Conservation (phyloP, 768 basidiomycete species). For the Clitopilus hobsonii region DNA sequence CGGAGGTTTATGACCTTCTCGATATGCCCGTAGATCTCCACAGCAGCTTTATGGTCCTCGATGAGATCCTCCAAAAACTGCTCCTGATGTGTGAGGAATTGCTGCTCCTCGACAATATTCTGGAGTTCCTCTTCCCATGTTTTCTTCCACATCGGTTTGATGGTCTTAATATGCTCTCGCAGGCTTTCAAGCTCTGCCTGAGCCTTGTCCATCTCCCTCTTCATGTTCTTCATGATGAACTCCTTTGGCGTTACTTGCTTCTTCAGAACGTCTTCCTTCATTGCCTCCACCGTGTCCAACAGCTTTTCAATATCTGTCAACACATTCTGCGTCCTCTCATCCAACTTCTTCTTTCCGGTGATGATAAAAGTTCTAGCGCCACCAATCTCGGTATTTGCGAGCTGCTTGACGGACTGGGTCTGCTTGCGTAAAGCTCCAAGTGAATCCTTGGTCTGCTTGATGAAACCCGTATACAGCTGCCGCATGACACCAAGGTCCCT, state of each 20-base stretch:
- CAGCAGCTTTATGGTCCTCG: slow-evolving; percentile 89
- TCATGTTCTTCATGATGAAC: slow-evolving; percentile 62
- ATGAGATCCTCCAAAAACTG: slow-evolving; percentile 84
- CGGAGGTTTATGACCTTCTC: slow-evolving; percentile 81
- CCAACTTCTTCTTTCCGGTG: slow-evolving; percentile 89
- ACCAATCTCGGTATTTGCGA: slow-evolving; percentile 77
- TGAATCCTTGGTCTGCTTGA: slow-evolving; percentile 86
- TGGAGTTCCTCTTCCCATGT: slow-evolving; percentile 97
- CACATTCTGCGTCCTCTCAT: slow-evolving; percentile 81
- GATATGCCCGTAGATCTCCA: slow-evolving; percentile 85
- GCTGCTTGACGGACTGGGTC: slow-evolving; percentile 82
- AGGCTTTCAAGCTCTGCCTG: slow-evolving; percentile 70
- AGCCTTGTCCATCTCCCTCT: slow-evolving; percentile 64
- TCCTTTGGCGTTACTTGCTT: slow-evolving; percentile 82
- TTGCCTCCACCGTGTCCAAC: slow-evolving; percentile 82
- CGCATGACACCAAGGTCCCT: slow-evolving; percentile 92
- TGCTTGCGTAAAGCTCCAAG: slow-evolving; percentile 75
- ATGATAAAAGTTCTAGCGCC: slow-evolving; percentile 87
- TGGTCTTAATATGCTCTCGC: slow-evolving; percentile 78
- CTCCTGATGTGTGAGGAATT: slow-evolving; percentile 89
- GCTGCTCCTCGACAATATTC: slow-evolving; percentile 96
- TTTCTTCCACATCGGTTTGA: slow-evolving; percentile 98
- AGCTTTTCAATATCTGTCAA: slow-evolving; percentile 92
- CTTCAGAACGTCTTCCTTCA: slow-evolving; percentile 90
- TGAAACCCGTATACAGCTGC: slow-evolving; percentile 92